Evolutionary conservation across 2,329 filamentous ascomycete genomes (phyloP).

Genomic region (Rhynchosporium secalis): DNA sequence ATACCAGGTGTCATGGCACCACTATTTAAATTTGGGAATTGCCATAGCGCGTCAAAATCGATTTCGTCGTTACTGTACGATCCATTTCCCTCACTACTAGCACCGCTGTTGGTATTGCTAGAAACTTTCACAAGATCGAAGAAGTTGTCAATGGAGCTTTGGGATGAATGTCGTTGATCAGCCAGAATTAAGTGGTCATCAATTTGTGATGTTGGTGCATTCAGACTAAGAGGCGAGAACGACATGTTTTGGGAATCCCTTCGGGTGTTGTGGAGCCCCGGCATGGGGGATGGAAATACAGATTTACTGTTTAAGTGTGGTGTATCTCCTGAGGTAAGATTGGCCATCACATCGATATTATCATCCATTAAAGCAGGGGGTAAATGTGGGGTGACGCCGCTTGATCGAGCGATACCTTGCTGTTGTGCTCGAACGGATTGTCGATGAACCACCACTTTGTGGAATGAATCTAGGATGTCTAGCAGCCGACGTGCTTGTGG

Average conservation of each 20-base stretch:
- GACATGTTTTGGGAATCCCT: background rate
- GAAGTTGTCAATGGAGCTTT: slow-evolving; percentile 23
- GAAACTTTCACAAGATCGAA: slow-evolving; percentile 23
- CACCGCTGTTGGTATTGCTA: slow-evolving; percentile 16
- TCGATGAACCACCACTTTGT: slow-evolving; percentile 41
- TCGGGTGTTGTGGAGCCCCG: background rate
- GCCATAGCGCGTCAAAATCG: slow-evolving; percentile 33
- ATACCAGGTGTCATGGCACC: slow-evolving; percentile 9
- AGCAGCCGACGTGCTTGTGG: slow-evolving; percentile 51
- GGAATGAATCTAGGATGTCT: slow-evolving; percentile 52
- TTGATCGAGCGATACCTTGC: slow-evolving; percentile 12
- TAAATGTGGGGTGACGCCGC: background rate
- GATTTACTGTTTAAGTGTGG: background rate
- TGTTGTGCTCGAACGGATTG: slow-evolving; percentile 16
- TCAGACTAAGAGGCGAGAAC: background rate
- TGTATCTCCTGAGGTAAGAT: slow-evolving; percentile 11
- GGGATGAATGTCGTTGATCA: background rate
- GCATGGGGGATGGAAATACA: background rate
- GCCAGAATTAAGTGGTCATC: background rate
- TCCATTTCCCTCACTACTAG: slow-evolving; percentile 21
- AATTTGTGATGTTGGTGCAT: background rate
- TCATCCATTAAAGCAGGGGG: slow-evolving; percentile 10
- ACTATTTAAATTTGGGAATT: slow-evolving; percentile 19
- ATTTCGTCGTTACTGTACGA: slow-evolving; percentile 30
- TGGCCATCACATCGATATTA: slow-evolving; percentile 19